phyloP scores from a whole-genome alignment of 768 basidiomycete genomes.

The Rhizopogon vesiculosus region DNA sequence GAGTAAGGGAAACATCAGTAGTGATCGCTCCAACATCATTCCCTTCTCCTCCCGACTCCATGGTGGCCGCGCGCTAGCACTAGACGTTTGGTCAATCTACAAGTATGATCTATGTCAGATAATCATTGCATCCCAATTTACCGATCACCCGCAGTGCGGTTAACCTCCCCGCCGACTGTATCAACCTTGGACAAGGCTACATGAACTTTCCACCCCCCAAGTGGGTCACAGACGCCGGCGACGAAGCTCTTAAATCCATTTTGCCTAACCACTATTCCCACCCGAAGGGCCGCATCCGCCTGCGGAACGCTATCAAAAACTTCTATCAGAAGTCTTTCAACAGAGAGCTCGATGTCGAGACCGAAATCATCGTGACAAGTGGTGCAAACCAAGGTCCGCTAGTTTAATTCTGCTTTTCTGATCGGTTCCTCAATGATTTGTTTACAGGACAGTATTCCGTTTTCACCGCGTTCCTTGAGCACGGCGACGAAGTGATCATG shows the following conservation, averaged over 20 bases:
- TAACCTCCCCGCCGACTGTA: conserved; percentile 86
- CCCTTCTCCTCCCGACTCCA: conserved; percentile 67
- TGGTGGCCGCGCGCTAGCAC: conserved; percentile 71
- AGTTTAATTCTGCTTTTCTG: neutral
- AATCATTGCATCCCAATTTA: conserved; percentile 2
- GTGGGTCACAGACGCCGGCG: conserved; percentile 75
- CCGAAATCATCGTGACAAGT: conserved; percentile 90
- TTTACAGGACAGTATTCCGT: conserved; percentile 85
- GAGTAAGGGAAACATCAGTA: neutral
- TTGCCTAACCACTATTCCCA: conserved; percentile 85
- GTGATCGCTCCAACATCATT: conserved; percentile 48
- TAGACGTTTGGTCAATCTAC: conserved; percentile 92
- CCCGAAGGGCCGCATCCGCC: conserved; percentile 81
- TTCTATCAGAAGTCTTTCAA: conserved; percentile 69
- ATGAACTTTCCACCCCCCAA: conserved; percentile 89
- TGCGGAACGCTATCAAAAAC: conserved; percentile 81
- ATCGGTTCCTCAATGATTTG: neutral
- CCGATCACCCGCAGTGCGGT: conserved; percentile 49
- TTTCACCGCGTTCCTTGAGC: conserved; percentile 86
- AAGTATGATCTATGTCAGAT: conserved; percentile 41
- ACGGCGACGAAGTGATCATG: conserved; percentile 96
- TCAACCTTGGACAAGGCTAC: conserved; percentile 94
- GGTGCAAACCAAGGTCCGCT: conserved; percentile 90
- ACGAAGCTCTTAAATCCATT: conserved; percentile 57
- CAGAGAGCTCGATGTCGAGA: conserved; percentile 74